Evolutionary conservation across 352 stramenopile species (phyloP).

Genomic region (Phytophthora palmivora): DNA sequence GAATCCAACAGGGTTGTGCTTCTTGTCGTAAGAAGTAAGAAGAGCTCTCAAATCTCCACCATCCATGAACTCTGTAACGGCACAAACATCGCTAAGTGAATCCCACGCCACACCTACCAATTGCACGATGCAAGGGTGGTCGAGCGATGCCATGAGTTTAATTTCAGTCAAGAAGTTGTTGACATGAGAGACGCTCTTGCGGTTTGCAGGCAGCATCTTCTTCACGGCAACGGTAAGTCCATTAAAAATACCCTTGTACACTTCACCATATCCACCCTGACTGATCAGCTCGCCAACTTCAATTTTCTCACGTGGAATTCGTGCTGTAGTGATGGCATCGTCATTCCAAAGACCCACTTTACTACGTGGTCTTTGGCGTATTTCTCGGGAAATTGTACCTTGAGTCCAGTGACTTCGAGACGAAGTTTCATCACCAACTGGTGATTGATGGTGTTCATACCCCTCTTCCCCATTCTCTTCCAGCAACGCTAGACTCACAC

Average conservation of each 20-base stretch:
- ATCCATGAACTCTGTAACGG: conserved; percentile 68
- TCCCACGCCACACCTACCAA: conserved; percentile 66
- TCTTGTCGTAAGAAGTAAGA: conserved; percentile 41
- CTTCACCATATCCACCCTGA: conserved; percentile 53
- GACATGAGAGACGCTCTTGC: conserved; percentile 42
- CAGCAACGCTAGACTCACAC: not conserved
- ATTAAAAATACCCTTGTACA: no score
- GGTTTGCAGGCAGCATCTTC: conserved; percentile 44
- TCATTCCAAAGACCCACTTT: no score
- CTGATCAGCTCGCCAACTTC: conserved; percentile 47
- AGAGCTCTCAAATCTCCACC: conserved; percentile 59
- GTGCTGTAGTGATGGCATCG: no score
- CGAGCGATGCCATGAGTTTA: conserved; percentile 48
- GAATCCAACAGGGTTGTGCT: conserved; percentile 40
- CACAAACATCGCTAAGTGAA: conserved; percentile 44
- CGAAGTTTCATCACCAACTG: not conserved
- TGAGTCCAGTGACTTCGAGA: not conserved
- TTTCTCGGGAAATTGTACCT: conserved; percentile 38
- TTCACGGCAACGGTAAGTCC: conserved; percentile 57
- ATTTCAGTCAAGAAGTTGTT: conserved; percentile 62
- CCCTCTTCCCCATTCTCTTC: conserved; percentile 4
- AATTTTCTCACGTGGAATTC: no score
- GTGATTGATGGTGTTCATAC: not conserved
- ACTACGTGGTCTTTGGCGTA: no score
- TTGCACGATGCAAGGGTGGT: conserved; percentile 58